Evolutionary conservation across 169 alveolate species (phyloP).

Genomic region (Sarcocystis neurona): DNA sequence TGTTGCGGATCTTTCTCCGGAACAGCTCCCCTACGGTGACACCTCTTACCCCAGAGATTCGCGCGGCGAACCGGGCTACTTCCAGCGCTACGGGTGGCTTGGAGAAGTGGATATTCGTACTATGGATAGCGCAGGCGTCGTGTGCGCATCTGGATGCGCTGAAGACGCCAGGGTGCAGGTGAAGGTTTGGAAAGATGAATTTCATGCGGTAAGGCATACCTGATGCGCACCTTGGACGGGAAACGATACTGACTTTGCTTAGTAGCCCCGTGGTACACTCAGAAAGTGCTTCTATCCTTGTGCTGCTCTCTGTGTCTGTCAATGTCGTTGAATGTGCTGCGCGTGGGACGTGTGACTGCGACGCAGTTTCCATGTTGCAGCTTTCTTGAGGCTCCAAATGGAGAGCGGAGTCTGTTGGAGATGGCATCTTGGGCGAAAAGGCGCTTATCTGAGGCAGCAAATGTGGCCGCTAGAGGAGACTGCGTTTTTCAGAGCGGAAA

Average conservation of each 20-base stretch:
- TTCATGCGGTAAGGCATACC: constrained; percentile 35
- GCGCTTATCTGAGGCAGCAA: not conserved
- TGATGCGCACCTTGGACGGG: not conserved
- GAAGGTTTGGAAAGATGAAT: constrained; percentile 58
- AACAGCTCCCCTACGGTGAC: too few relatives aligned
- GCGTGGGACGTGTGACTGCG: not conserved
- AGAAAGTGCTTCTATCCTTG: not conserved
- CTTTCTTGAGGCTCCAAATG: constrained; percentile 44
- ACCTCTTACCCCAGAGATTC: not conserved
- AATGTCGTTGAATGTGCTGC: not conserved
- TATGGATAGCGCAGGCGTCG: not conserved
- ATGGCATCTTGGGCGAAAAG: constrained; percentile 26
- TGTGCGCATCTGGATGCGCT: not conserved
- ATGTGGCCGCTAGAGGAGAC: not conserved
- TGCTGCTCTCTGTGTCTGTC: not conserved
- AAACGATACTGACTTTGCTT: constrained; percentile 20
- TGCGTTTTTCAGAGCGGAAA: too few relatives aligned
- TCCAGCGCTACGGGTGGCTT: constrained; percentile 16
- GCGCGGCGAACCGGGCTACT: not conserved
- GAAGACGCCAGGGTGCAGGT: constrained; percentile 30
- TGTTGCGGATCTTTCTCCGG: too few relatives aligned
- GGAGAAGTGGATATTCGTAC: not conserved
- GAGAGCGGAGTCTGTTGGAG: constrained; percentile 13
- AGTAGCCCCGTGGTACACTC: not conserved
- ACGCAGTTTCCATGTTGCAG: constrained; percentile 54